Percentiles rank a stretch among this genome's conserved stretches.
Evolutionary conservation across 225 moss, liverwort and hornwort species (phyloP).

Genomic region (Rhytidiadelphus loreus): DNA sequence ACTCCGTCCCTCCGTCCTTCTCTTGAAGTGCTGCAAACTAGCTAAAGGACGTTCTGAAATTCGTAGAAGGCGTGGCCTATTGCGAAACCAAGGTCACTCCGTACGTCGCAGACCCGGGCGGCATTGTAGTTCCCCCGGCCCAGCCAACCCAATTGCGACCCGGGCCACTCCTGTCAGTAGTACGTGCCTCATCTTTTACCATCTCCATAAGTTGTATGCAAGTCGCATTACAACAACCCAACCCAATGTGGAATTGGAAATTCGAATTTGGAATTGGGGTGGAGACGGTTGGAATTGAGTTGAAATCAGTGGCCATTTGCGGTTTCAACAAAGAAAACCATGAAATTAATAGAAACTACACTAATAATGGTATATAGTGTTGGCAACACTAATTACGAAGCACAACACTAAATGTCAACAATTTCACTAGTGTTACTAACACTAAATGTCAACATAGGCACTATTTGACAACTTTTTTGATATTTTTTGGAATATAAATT

Average conservation of each 20-base stretch:
- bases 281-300: background rate
- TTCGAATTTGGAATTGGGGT: background rate
- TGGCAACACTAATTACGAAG: too few species aligned
- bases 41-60: background rate
- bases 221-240: background rate
- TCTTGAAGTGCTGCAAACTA: background rate
- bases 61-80: background rate
- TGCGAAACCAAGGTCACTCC: background rate
- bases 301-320: background rate
- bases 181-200: background rate
- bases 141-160: background rate
- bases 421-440: too few species aligned
- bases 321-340: background rate
- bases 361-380: too few species aligned
- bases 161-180: background rate
- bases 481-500: too few species aligned
- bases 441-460: too few species aligned
- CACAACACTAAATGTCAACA: too few species aligned
- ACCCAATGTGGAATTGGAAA: background rate
- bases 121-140: background rate
- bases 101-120: background rate
- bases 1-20: background rate
- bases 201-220: background rate
- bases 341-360: too few species aligned
- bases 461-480: too few species aligned